phyloP scores from a whole-genome alignment of 345 rosid genomes.

The Gossypioides kirkii region DNA sequence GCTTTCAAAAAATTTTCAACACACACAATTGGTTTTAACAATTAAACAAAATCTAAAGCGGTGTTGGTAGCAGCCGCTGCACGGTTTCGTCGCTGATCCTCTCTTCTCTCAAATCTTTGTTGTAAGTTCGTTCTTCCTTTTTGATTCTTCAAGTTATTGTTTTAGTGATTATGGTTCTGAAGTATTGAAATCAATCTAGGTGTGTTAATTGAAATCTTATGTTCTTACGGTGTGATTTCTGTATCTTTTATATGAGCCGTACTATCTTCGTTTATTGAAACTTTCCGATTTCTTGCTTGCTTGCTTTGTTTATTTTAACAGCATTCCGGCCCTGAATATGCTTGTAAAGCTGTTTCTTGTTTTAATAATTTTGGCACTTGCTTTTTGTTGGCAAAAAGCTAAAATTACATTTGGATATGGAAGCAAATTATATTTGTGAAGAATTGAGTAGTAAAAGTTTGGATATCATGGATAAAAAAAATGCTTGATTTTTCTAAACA shows the following conservation, averaged over 20 bases:
- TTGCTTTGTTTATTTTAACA: neutral
- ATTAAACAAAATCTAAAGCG: neutral
- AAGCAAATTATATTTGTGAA: neutral
- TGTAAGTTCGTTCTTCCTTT: conserved; percentile 6
- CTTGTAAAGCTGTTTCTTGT: neutral
- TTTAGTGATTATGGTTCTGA: neutral
- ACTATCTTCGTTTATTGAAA: neutral
- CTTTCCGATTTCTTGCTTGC: neutral
- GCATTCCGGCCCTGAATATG: neutral
- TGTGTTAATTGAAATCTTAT: neutral
- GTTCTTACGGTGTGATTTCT: neutral
- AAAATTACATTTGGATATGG: neutral
- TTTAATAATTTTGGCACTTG: neutral
- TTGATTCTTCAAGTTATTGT: neutral
- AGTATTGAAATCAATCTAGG: neutral
- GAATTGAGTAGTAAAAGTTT: neutral
- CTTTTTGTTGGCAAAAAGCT: neutral
- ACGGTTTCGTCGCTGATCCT: neutral
- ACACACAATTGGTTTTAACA: neutral
- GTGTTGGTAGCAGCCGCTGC: conserved; percentile 7
- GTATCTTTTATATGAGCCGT: neutral
- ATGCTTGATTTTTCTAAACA: neutral
- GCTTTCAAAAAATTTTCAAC: neutral
- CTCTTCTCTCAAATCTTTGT: neutral
- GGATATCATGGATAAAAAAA: neutral